These are phyloP conservation scores for Pistacia integerrima DNA, from an alignment of 345 rosid species.

Conservation along the genomic window DNA sequence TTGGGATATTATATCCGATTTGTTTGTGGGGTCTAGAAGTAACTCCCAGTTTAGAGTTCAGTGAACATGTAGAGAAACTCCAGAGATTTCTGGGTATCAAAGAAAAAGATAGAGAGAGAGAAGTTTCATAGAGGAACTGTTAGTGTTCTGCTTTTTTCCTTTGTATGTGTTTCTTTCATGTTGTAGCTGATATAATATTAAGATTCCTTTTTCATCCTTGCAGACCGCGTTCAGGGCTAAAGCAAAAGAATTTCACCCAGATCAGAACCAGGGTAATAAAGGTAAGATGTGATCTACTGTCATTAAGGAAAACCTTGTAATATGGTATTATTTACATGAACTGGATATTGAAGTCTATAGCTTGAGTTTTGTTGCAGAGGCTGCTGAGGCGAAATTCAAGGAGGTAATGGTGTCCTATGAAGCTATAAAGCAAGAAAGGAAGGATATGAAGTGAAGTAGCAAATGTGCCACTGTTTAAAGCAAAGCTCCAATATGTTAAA, in stretches of 20 bases:
- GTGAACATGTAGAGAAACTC: no score
- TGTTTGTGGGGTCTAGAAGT: no score
- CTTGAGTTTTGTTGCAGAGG: constrained; percentile 48
- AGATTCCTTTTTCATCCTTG: constrained; percentile 20
- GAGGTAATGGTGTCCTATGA: constrained; percentile 89
- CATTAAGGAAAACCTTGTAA: not conserved
- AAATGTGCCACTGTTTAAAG: not conserved
- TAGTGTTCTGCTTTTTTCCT: not conserved
- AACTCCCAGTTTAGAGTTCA: no score
- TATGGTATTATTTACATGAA: not conserved
- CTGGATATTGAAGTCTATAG: constrained; percentile 1
- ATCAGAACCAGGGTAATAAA: constrained; percentile 91
- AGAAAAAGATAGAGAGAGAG: no score
- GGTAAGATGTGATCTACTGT: constrained; percentile 37
- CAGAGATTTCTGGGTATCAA: no score
- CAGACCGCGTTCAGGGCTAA: constrained; percentile 91
- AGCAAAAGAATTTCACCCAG: constrained; percentile 93
- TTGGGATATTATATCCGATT: no score
- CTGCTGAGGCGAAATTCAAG: constrained; percentile 91
- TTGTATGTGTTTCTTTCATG: not conserved
- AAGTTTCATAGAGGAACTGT: not conserved
- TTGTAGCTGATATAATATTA: not conserved
- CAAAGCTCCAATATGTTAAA: not conserved
- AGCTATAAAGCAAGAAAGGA: constrained; percentile 79
- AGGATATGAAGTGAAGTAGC: constrained; percentile 36